Conservation (phyloP, 179 eudicot genomes). For the Drosera spatulata region DNA sequence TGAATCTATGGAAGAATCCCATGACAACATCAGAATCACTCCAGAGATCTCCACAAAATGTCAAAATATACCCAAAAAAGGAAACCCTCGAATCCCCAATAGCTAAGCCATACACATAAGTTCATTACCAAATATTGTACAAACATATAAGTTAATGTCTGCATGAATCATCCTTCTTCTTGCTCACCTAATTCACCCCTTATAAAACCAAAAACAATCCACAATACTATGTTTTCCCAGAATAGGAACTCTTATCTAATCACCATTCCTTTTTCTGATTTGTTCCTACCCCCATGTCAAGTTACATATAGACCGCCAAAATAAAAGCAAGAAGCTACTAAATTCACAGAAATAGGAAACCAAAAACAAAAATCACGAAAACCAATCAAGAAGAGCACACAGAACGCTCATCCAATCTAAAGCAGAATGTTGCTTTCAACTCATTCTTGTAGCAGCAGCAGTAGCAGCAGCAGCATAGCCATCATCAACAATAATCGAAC, state of each 20-base stretch:
- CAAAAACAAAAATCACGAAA: background rate
- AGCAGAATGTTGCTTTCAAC: background rate
- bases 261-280: background rate
- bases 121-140: background rate
- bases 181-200: background rate
- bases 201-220: background rate
- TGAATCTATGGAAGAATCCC: constrained; percentile 34
- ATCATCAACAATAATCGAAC: no score
- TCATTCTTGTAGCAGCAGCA: background rate
- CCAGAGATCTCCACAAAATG: background rate
- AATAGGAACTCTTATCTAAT: background rate
- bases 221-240: background rate
- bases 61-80: background rate
- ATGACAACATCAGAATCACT: background rate
- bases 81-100: background rate
- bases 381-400: background rate
- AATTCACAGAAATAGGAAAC: background rate
- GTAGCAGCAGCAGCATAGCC: background rate
- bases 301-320: background rate
- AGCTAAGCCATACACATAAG: background rate
- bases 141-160: background rate
- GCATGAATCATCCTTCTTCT: background rate
- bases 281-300: background rate
- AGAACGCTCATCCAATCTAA: background rate
- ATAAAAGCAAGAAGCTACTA: background rate